Evolutionary conservation across 75 land plant species (phyloP), one percentile per base, ranked within the genome.

Genomic region (Sequoiadendron giganteum): DNA sequence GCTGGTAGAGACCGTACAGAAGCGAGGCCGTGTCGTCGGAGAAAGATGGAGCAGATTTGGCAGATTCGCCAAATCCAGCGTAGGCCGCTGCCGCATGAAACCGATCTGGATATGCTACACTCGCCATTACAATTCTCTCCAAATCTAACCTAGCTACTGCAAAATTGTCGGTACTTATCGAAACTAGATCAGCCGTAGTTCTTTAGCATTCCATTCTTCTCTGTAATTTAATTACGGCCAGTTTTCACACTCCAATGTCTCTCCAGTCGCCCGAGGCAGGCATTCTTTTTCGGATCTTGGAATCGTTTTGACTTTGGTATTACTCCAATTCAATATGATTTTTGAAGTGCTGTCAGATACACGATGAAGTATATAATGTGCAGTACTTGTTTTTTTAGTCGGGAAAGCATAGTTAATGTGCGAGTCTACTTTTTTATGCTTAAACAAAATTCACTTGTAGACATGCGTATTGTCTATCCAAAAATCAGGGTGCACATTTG

Each of bases 41-140:
- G 89, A 95, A 94, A 87, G 87, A 89, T 48, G 86, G 21, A 88
- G 91, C 30, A 76, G 94, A 86, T 10, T 84, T 65, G 2, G 89
- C 79, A 16, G 94, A 87, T 87, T 91, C 93, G 39, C 92, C 91
- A 89, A 98, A 94, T 7, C 98, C 98, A 38, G 95, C 95, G 85
- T 94, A 98, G 39, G 96, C 88, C 5, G 97, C 99, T 28, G 99
- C 99, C 28, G 97, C 99, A 89, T 92, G 93, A 94, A 98, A 96
- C 3, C 96, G 87, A 38, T 96, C 97, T 10, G 99, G 99, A 73
- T 96, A 96, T 92, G 93, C 88, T 73, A 91, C 90, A 89, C 88
- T 86, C 79, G 92, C 91, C 93, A 91, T 90, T 47, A n/a, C 30
- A 30, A 25, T 72, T 72, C 76, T 72, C 76, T 72, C 76, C 76